Percentiles rank a stretch among this genome's conserved stretches.
Conservation (phyloP, 1,139 yeast species). For the Zygoascus meyerae region DNA sequence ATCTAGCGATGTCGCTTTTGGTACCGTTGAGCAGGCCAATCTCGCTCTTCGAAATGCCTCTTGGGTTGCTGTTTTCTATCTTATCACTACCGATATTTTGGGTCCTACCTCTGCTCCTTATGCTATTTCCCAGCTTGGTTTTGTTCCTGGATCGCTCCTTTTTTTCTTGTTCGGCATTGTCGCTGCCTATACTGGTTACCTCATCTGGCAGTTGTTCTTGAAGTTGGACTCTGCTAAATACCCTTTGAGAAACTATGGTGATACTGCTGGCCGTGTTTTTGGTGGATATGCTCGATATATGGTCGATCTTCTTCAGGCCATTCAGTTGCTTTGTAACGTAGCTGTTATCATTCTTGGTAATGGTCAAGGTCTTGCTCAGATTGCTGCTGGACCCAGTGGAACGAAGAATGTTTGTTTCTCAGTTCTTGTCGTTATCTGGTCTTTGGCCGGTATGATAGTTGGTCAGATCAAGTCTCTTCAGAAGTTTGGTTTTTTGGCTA, state of each 20-base stretch:
- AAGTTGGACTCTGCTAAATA: conserved; percentile 38
- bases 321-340: conserved; percentile 41
- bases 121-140: conserved; percentile 40
- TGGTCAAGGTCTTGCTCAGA: conserved; percentile 41
- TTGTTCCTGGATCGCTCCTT: conserved; percentile 40
- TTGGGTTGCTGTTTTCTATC: conserved; percentile 38
- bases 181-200: conserved; percentile 39
- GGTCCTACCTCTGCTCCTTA: conserved; percentile 45
- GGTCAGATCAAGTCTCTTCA: conserved; percentile 41
- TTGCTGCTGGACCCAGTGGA: conserved; percentile 28
- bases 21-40: conserved; percentile 23
- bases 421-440: conserved; percentile 39
- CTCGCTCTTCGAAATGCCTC: conserved; percentile 33
- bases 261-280: conserved; percentile 36
- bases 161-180: conserved; percentile 36
- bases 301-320: conserved; percentile 36
- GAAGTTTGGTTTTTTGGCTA: conserved; percentile 40
- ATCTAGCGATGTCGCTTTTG: conserved; percentile 10
- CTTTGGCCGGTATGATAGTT: conserved; percentile 38
- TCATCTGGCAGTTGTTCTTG: conserved; percentile 32
- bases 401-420: conserved; percentile 36
- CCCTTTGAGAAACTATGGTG: conserved; percentile 41
- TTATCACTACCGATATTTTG: conserved; percentile 44
- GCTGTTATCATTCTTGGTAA: conserved; percentile 39
- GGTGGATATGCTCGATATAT: conserved; percentile 32